These are phyloP conservation scores for Spirogloea muscicola DNA, from an alignment of 139 green algal genomes.

Conservation along the genomic window DNA sequence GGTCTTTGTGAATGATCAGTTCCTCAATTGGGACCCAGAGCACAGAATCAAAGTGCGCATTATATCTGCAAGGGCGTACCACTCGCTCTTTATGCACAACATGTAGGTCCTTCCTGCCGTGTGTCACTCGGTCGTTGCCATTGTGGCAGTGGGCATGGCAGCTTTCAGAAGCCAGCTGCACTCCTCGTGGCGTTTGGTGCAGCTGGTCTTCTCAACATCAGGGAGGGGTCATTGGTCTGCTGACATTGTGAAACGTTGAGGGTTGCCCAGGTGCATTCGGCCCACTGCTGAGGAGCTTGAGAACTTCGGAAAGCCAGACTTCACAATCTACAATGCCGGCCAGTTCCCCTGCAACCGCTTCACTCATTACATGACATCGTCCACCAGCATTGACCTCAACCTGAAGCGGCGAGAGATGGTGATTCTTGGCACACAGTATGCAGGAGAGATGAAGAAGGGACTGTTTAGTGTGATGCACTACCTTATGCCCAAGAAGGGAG, in stretches of 20 bases:
- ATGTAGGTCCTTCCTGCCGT: slow-evolving; percentile 58
- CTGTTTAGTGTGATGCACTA: slow-evolving; percentile 85
- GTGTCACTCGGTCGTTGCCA: too few species aligned
- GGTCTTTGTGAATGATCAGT: slow-evolving; percentile 49
- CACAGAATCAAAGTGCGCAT: slow-evolving; percentile 45
- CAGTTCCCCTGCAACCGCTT: slow-evolving; percentile 82
- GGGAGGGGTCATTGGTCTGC: too few species aligned
- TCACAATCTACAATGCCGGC: slow-evolving; percentile 92
- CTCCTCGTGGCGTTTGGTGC: too few species aligned
- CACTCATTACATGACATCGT: slow-evolving; percentile 82
- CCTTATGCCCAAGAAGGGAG: slow-evolving; percentile 74
- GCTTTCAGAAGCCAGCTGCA: not conserved
- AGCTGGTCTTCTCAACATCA: too few species aligned
- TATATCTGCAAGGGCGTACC: slow-evolving; percentile 82
- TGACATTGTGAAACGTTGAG: not conserved
- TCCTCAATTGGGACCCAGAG: slow-evolving; percentile 39
- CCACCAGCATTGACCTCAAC: slow-evolving; percentile 78
- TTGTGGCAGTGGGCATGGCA: not conserved
- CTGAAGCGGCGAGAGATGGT: slow-evolving; percentile 65
- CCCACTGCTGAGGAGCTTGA: slow-evolving; percentile 71
- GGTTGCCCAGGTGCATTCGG: slow-evolving; percentile 57
- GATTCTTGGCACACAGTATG: slow-evolving; percentile 77
- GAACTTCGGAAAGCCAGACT: slow-evolving; percentile 73
- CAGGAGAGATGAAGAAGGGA: slow-evolving; percentile 92
- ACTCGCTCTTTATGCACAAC: slow-evolving; percentile 97